Evolutionary conservation across 768 basidiomycete species (phyloP).

Genomic region (Naganishia friedmannii): DNA sequence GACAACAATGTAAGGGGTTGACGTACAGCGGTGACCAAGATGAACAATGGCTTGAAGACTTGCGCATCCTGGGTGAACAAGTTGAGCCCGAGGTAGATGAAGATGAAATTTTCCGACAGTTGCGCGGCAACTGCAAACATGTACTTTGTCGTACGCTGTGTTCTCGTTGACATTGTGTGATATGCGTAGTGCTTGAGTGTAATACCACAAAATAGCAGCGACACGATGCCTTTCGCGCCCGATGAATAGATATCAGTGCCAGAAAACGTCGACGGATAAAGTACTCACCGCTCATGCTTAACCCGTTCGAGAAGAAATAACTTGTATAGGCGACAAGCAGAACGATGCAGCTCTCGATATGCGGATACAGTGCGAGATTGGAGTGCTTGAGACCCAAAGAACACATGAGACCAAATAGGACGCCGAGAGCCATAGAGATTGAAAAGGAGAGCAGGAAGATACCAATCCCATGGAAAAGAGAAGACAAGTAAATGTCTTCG

Average conservation of each 20-base stretch:
- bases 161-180: constrained; percentile 94
- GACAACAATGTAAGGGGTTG: not conserved
- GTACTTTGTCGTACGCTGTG: constrained; percentile 90
- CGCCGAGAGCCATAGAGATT: constrained; percentile 89
- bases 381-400: constrained; percentile 94
- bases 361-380: constrained; percentile 70
- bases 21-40: constrained; percentile 73
- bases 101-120: constrained; percentile 97
- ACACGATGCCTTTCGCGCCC: constrained; percentile 72
- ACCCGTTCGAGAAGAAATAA: constrained; percentile 97
- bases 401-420: constrained; percentile 82
- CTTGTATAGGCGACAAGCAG: constrained; percentile 91
- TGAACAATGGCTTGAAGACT: constrained; percentile 93
- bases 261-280: not conserved
- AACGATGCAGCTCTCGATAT: constrained; percentile 94
- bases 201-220: constrained; percentile 95
- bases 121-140: constrained; percentile 91
- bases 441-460: constrained; percentile 95
- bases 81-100: constrained; percentile 94
- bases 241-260: constrained; percentile 35
- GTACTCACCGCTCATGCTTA: constrained; percentile 65
- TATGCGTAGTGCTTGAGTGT: constrained; percentile 99
- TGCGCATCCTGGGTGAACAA: constrained; percentile 89
- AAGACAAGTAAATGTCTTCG: constrained; percentile 73
- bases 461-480: constrained; percentile 92